Evolutionary conservation across 257 asterid species (phyloP), one percentile per base, ranked within the genome.

Genomic region (Solanum virginianum): DNA sequence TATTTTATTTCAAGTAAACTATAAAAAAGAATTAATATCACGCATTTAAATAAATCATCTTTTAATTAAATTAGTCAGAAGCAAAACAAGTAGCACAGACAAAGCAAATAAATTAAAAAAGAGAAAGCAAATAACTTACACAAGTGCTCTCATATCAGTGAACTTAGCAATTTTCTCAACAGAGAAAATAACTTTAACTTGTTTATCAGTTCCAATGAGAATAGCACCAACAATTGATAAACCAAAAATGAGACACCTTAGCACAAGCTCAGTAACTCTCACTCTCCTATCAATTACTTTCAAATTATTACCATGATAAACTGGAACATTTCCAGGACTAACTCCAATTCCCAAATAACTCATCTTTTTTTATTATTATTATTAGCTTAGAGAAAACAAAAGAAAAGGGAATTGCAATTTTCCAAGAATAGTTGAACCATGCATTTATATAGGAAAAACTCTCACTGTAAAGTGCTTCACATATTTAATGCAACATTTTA

Each of bases 271-370:
- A 3, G 89, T 92, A 32, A 97, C 86, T 90, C 95, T 94, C 49
- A 97, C 92, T 87, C 95, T 92, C 68, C 90, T 86, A 87, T 95
- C 99, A 72, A 92, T 84, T 36, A 91, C 92, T 91, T 91, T 95
- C 91, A 92, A 75, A 84, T 92, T 92, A 93, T 91, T 92, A 36
- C 95, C 95, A 88, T 94, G 94, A 89, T 84, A 93, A 6, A 94
- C 97, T 6, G 98, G 93, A 86, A 95, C 97, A 90, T 90, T 95
- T 18, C 99, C 98, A 41, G 98, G 99, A 80, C 98, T 95, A 88
- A 95, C 98, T 20, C 99, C 98, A 75, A 97, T 94, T 56, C 98
- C 98, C 87, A 94, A 91, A 72, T 92, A 93, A 87, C 93, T 94
- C 98, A 94, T 95, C 8, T 49, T 47, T 51, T 51, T 14, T 20